Base-by-base conservation (phyloP, 352 stramenopile genomes). In the Globisporangium okanoganense region DNA sequence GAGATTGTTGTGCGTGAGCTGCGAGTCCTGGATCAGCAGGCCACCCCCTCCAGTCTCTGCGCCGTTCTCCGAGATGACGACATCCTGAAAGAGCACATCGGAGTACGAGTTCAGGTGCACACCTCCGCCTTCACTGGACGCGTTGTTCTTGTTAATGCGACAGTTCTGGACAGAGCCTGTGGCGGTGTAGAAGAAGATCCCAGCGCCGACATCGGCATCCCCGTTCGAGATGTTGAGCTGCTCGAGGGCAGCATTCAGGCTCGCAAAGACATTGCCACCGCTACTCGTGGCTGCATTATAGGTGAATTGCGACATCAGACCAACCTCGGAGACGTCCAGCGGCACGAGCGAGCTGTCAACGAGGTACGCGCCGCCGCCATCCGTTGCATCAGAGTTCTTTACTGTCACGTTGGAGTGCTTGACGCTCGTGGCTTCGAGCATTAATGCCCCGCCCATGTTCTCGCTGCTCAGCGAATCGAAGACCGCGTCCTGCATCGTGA, bases 281-380 rank as follows among this genome's bases (percentile, higher is more conserved):
- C 59, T 58, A 2, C 16, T 44, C 10, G 52, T 40, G 8, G 60
- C 64, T 49, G 25, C 50, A 29, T 69, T 69, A 5, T 16, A 49
- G 16, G 13, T 22, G 1, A 58, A 24, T 1, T 40, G 38, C 9
- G 63, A 56, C 33, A 45, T 43, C 8, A 45, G 16, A 8, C 5
- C 40, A 5, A 33, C 33, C 10, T 9, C 18, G 12, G 14, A 20
- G 18, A n/a, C n/a, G 40, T 25, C 13, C 3, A 57, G 18, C 6
- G 53, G 51, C 5, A 58, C 18, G 5, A 77, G 49, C 3, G 48
- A 58, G 12, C 64, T 75, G 16, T 55, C 18, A 4, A 58, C 31
- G 8, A 84, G 5, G 38, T 76, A 79, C 3, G 77, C 12, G 0
- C 77, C 81, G 1, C 77, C 81, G 7, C 81, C 81, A 50, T 41